Evolutionary conservation across 1,139 yeast species (phyloP), one percentile per base, ranked within the genome.

Genomic region (Waltiozyma sp.): DNA sequence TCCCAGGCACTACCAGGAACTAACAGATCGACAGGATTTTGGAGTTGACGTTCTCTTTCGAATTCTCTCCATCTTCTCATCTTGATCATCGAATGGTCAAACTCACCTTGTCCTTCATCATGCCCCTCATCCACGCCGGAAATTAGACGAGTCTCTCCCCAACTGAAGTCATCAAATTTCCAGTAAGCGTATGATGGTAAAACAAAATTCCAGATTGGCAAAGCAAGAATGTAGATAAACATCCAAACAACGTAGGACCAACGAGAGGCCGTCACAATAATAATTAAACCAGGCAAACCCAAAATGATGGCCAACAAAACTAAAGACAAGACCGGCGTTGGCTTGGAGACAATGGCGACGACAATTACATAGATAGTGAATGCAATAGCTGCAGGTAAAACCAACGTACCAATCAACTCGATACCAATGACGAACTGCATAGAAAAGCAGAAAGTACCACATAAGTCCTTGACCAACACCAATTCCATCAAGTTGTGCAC

Each of bases 131-230:
- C 62, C 11, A 77, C 93, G 39, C 91, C 94, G 18, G 77, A 77
- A 46, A 91, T 78, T 19, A 84, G 73, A 69, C 98, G 76, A 5
- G 98, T 91, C 52, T 89, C 97, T 62, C 98, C 98, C 98, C 98
- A 91, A 56, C 91, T 79, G 66, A 91, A 91, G 63, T 91, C 98
- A 63, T 91, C 98, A 64, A 91, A 91, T 63, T 89, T 89, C 98
- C 98, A 91, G 56, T 67, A 91, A 0, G 97, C 87, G 63, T 91
- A 86, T 41, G 77, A 61, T 3, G 98, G 98, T 44, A 91, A 70
- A 6, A 89, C 81, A 59, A 91, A 85, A 62, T 91, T 91, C 98
- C 98, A 91, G 48, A 91, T 72, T 31, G 97, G 97, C 49, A 91
- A 73, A 0, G 97, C 94, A 37, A 79, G 1, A 38, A 91, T 63